Conservation (phyloP, 23 red algal species). For the Agarophyton chilense region DNA sequence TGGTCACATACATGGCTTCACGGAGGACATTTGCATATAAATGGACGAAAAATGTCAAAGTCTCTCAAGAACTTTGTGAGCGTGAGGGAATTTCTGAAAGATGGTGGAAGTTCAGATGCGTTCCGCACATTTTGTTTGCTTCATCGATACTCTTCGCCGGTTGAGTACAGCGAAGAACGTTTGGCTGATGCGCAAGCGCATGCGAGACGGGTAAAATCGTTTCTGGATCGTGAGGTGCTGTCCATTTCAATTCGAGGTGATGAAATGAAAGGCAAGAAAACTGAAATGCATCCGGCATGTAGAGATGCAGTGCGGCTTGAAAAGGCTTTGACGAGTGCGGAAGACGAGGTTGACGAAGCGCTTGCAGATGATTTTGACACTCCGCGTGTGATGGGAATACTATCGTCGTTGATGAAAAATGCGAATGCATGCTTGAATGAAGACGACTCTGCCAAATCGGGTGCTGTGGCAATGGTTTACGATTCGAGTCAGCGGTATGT, state of each 20-base stretch:
- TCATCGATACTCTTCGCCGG: conserved; percentile 73
- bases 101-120: conserved; percentile 60
- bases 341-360: conserved; percentile 37
- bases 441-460: conserved; percentile 35
- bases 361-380: conserved; percentile 71
- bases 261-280: neutral
- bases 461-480: conserved; percentile 37
- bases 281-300: conserved; percentile 34
- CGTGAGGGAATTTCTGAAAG: conserved; percentile 64
- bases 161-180: conserved; percentile 83
- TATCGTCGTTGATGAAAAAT: conserved; percentile 14
- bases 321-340: neutral
- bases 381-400: conserved; percentile 20
- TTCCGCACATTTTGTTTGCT: conserved; percentile 81
- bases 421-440: conserved; percentile 29
- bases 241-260: neutral
- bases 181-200: conserved; percentile 34
- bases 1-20: conserved; percentile 90
- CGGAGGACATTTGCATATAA: conserved; percentile 79
- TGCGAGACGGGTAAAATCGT: neutral
- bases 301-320: neutral
- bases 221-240: conserved; percentile 32
- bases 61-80: conserved; percentile 91
- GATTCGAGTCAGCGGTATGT: conserved; percentile 15
- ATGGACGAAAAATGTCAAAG: conserved; percentile 97